Evolutionary conservation across 768 basidiomycete species (phyloP), one percentile per base, ranked within the genome.

Genomic region (Mycena amicta): DNA sequence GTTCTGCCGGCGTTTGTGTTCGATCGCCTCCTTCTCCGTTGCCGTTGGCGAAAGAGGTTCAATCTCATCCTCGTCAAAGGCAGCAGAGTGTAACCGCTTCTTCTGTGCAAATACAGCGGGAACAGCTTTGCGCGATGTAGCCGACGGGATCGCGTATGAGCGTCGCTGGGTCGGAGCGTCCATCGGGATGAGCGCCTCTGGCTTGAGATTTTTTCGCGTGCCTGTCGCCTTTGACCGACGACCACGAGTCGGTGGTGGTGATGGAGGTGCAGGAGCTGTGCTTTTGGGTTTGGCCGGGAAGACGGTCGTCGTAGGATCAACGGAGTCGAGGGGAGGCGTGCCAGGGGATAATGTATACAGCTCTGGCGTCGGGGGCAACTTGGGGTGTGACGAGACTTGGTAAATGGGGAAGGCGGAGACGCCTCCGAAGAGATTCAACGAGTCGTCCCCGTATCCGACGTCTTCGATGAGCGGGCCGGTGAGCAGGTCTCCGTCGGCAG

Each of bases 1-100:
- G 66, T 90, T 90, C 70, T 84, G 82, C 15, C 84, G 77, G 43
- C 88, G 80, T 76, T 90, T 90, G 18, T 77, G 75, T 70, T 83
- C 85, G 65, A 90, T 88, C 54, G 80, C 80, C 59, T 82, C 80
- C 61, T 77, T 69, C 66, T 82, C 81, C 3, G 72, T 71, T n/a
- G 71, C 57, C 1, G 72, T 66, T 0, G 75, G 68, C 13, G 54
- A 57, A 5, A 63, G 60, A 41, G 29, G 33, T 11, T 45, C 53
- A 11, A 72, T 68, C 50, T 66, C 62, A 18, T 25, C 46, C 16
- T 65, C 68, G 37, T 73, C 70, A 27, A 67, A 66, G 3, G 78
- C 77, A 11, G 57, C 75, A 53, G 68, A 67, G 1, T 74, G 68
- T 3, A 71, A 66, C 25, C 83, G 81, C 72, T 85, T 84, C 58